Base-by-base conservation (phyloP, 1,139 yeast genomes). In the Geotrichum carabidarum region DNA sequence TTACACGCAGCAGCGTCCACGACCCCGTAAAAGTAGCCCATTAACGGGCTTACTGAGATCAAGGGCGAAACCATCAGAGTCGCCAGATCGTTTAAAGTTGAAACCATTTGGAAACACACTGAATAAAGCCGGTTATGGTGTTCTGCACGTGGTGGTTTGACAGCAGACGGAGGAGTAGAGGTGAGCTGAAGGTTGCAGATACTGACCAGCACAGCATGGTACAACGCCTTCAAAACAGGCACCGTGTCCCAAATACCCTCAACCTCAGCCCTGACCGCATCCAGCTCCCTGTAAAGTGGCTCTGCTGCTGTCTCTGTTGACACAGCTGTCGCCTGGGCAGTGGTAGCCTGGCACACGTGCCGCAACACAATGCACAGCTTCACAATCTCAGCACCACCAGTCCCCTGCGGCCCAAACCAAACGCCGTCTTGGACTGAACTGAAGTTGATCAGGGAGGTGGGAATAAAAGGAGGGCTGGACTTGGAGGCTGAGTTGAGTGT, bases 201-300 rank as follows among this genome's bases (percentile, higher is more conserved):
- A 14, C 31, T 42, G 11, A 58, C 61, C 43, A 63, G 55, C 15
- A 64, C 66, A 41, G 62, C 59, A 49, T 63, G 62, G 51, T 65
- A 65, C 17, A 65, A 58, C 2, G 68, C 67, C 53, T 63, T 64
- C 45, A 65, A 62, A 32, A 65, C 60, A 9, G 69, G 68, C 9
- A 59, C 57, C 4, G 69, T 63, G 49, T 65, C 68, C 69, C 69
- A 65, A 45, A 63, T 45, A 14, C 63, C 45, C 56, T 62, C 65
- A 43, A 63, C 53, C 35, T 56, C 44, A 51, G 47, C 42, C 37
- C 57, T 54, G 4, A 61, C 65, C 27, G 53, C 57, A 35, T 51
- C 50, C 46, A 47, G 56, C 52, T 58, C 55, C 36, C 44, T 40
- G 43, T 50, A 42, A 12, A 51, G 41, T 5, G 27, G 27, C 34